phyloP scores from a whole-genome alignment of 1,139 yeast genomes.

The Magnusiomyces ingens region DNA sequence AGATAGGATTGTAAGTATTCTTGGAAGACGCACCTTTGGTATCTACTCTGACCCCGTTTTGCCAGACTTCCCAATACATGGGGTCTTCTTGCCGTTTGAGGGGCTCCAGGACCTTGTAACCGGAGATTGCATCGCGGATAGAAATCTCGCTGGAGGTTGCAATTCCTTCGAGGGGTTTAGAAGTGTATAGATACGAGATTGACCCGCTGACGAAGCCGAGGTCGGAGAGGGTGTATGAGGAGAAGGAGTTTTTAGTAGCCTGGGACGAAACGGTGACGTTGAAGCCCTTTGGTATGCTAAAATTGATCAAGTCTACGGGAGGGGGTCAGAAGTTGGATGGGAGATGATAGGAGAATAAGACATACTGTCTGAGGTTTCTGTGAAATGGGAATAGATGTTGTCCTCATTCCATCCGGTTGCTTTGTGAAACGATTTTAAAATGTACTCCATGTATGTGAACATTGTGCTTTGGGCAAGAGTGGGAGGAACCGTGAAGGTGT shows the following conservation, averaged over 20 bases:
- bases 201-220: constrained; percentile 72
- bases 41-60: constrained; percentile 31
- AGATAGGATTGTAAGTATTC: neutral
- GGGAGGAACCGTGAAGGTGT: too few species aligned
- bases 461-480: constrained; percentile 31
- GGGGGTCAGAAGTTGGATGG: constrained; percentile 5
- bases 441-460: constrained; percentile 82
- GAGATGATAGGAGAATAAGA: neutral
- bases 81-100: constrained; percentile 22
- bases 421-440: constrained; percentile 61
- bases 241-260: constrained; percentile 64
- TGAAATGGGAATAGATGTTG: constrained; percentile 65
- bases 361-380: constrained; percentile 56
- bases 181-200: constrained; percentile 70
- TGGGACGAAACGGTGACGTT: constrained; percentile 65
- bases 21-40: constrained; percentile 14
- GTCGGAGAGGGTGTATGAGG: constrained; percentile 67
- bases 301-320: constrained; percentile 49
- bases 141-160: constrained; percentile 49
- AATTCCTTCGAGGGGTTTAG: constrained; percentile 48
- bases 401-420: constrained; percentile 73
- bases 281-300: constrained; percentile 63
- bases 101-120: constrained; percentile 60
- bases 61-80: constrained; percentile 29
- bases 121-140: constrained; percentile 71